Conservation (phyloP, 176 grass and related monocot species). For the Luzula sylvatica region DNA sequence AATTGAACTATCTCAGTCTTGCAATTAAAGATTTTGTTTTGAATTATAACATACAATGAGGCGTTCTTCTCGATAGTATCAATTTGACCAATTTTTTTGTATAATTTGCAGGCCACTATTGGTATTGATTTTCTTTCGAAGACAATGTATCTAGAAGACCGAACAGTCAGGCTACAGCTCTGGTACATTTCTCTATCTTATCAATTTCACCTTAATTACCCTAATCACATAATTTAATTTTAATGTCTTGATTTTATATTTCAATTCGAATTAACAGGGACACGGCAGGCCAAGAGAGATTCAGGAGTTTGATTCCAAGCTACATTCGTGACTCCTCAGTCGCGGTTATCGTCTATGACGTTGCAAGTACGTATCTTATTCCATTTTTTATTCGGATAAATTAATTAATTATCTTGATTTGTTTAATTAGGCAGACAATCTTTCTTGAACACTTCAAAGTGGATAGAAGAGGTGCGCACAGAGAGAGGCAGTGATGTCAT, state of each 20-base stretch:
- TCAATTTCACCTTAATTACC: too few species aligned
- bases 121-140: slow-evolving; percentile 95
- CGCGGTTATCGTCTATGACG: slow-evolving; percentile 93
- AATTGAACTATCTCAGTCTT: too few species aligned
- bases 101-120: slow-evolving; percentile 65
- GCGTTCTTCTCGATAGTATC: too few species aligned
- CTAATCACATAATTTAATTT: too few species aligned
- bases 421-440: slow-evolving; percentile 63
- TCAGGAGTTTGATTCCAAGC: slow-evolving; percentile 95
- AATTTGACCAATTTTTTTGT: slow-evolving; percentile 11
- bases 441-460: slow-evolving; percentile 98
- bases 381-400: not conserved
- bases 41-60: too few species aligned
- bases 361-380: slow-evolving; percentile 62
- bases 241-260: slow-evolving; percentile 1
- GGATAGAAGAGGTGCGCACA: slow-evolving; percentile 97
- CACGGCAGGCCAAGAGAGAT: slow-evolving; percentile 95
- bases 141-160: slow-evolving; percentile 96
- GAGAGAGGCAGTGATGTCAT: slow-evolving; percentile 98
- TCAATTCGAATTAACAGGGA: slow-evolving; percentile 55
- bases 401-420: slow-evolving; percentile 13
- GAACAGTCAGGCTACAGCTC: slow-evolving; percentile 91
- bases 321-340: slow-evolving; percentile 97
- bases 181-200: slow-evolving; percentile 28
- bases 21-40: too few species aligned